Base-by-base conservation (phyloP, 1,284 basidiomycete genomes). In the Ganoderma sp. region DNA sequence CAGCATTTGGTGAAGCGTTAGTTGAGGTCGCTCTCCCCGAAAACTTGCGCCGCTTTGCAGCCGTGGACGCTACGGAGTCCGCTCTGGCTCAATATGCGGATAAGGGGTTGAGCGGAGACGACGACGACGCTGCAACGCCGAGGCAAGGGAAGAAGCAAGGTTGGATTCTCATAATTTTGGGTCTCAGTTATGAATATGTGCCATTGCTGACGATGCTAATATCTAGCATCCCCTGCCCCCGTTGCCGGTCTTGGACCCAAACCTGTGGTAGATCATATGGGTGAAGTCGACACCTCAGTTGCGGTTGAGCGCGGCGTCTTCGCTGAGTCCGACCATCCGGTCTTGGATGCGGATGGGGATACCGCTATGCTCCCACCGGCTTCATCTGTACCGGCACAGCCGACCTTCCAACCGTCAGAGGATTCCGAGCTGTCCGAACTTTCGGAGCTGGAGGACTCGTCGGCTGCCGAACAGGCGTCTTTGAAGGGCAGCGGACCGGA, bases 341-440 rank as follows among this genome's bases (percentile, higher is more conserved):
- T 14, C 8, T 22, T 60, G 37, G 56, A 58, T 22, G 56, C 19
- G 34, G 32, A 58, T 22, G 56, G 37, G 3, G 56, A 58, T 22
- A 58, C 56, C 4, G n/a, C 56, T 2, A 58, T 58, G 56, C n/a
- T n/a, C 12, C 56, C 56, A 8, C 56, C 19, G 10, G 15, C 22
- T 10, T 57, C 32, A 17, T 19, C 10, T 2, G 34, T 34, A n/a
- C 57, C 17, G 37, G 22, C 32, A 12, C 37, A 60, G 22, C 5
- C 37, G 39, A 22, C 6, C 37, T n/a, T 37, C 9, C 8, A 59
- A 12, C 41, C 22, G 25, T 60, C 41, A 43, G 58, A 60, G 41
- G 58, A 60, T 12, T 60, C 56, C 19, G 56, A 58, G 12, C 56
- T 58, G 34, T 58, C 58, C n/a, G 58, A 60, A 41, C 58, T 60